Percentiles rank a stretch among this genome's conserved stretches.
Conservation (phyloP, 2,329 filamentous ascomycete species). For the Sporothrix schenckii region DNA sequence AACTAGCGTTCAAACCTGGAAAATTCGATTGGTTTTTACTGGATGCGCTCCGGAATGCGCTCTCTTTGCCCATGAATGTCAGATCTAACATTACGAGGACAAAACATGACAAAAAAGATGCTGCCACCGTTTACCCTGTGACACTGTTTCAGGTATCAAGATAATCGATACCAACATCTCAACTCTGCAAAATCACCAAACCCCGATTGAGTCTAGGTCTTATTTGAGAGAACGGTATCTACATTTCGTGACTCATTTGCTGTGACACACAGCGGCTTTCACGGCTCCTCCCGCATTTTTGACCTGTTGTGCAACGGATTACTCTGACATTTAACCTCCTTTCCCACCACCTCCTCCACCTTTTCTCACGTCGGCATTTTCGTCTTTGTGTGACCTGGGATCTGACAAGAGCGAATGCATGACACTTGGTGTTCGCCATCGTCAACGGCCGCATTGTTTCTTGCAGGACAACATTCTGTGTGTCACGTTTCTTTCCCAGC, state of each 20-base stretch:
- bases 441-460: constrained; percentile 24
- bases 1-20: too few species aligned
- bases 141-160: neutral
- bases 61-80: neutral
- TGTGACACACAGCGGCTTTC: constrained; percentile 2
- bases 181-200: neutral
- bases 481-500: constrained; percentile 4
- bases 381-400: constrained; percentile 1
- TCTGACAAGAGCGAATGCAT: neutral
- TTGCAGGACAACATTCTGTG: constrained; percentile 18
- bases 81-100: neutral
- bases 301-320: constrained; percentile 3
- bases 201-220: neutral
- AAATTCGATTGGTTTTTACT: neutral
- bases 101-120: neutral
- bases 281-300: constrained; percentile 8
- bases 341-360: neutral
- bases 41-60: neutral
- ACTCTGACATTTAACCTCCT: neutral
- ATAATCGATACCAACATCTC: neutral
- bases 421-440: neutral
- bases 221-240: neutral
- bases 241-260: neutral
- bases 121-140: neutral
- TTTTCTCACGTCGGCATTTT: neutral